Percentiles rank a stretch among this genome's conserved stretches.
Evolutionary conservation across 1,284 basidiomycete genomes (phyloP).

Genomic region (Polyporus tsugae): DNA sequence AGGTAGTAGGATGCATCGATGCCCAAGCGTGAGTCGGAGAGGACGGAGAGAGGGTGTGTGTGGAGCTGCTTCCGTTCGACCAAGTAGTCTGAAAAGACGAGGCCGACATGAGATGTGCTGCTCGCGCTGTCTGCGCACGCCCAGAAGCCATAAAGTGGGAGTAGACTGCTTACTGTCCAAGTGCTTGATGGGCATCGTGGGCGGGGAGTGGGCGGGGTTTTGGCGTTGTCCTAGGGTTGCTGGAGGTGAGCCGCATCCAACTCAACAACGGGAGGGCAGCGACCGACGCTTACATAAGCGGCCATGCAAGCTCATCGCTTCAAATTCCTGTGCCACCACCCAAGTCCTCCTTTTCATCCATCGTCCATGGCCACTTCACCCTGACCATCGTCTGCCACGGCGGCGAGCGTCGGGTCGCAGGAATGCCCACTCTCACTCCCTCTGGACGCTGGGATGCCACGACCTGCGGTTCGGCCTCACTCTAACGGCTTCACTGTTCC

Average conservation of each 20-base stretch:
- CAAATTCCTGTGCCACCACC: neutral
- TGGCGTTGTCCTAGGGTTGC: slow-evolving; percentile 18
- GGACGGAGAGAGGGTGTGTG: slow-evolving; percentile 82
- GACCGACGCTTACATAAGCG: slow-evolving; percentile 30
- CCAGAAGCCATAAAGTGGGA: slow-evolving; percentile 7
- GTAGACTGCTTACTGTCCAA: slow-evolving; percentile 53
- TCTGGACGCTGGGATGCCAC: neutral
- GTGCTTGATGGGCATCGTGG: slow-evolving; percentile 60
- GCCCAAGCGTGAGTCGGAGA: slow-evolving; percentile 93
- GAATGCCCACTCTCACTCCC: neutral
- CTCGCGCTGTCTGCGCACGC: slow-evolving; percentile 15
- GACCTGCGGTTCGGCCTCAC: slow-evolving; percentile 5
- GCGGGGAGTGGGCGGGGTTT: slow-evolving; percentile 22
- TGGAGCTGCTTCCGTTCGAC: slow-evolving; percentile 88
- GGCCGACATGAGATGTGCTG: slow-evolving; percentile 24
- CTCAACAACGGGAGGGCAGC: slow-evolving; percentile 31
- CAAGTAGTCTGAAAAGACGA: slow-evolving; percentile 70
- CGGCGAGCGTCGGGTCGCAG: neutral
- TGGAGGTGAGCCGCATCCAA: slow-evolving; percentile 22
- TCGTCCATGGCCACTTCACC: neutral
- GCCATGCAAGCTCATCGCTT: slow-evolving; percentile 4
- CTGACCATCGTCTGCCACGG: neutral
- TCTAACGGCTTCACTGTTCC: slow-evolving; percentile 12
- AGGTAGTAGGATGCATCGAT: slow-evolving; percentile 97
- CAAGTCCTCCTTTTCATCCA: neutral